These are phyloP conservation scores for Eucalyptus victrix DNA, from an alignment of 345 rosid species.

Conservation along the genomic window DNA sequence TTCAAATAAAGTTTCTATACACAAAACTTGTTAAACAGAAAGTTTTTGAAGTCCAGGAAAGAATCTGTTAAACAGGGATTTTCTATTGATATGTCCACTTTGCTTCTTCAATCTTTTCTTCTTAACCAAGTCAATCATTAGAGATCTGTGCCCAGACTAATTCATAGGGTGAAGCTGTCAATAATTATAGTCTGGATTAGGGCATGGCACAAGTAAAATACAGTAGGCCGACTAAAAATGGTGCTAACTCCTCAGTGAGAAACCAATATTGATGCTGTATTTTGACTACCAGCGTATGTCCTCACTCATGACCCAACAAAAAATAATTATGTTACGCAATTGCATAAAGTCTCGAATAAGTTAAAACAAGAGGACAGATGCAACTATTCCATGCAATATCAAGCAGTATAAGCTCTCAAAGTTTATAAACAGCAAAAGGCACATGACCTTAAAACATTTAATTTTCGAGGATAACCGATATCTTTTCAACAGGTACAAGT, in stretches of 20 bases:
- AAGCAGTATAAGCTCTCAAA: background rate
- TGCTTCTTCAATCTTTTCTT: background rate
- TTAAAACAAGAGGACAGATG: background rate
- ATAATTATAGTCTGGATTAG: background rate
- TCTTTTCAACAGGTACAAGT: background rate
- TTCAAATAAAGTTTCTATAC: background rate
- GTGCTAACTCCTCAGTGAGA: background rate
- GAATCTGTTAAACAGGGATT: background rate
- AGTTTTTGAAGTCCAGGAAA: background rate
- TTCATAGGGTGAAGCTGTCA: background rate
- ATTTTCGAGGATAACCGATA: background rate
- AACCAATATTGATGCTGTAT: background rate
- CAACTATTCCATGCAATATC: background rate
- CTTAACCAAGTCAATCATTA: background rate
- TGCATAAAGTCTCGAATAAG: background rate
- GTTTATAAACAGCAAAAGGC: background rate
- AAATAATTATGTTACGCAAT: background rate
- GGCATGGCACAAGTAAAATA: background rate
- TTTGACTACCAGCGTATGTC: background rate
- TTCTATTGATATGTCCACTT: background rate
- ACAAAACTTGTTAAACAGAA: background rate
- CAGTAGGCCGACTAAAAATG: background rate
- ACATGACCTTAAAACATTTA: background rate
- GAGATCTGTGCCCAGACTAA: background rate
- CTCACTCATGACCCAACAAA: background rate